Percentiles rank a stretch among this genome's conserved stretches.
phyloP scores from a whole-genome alignment of 768 basidiomycete species.

The Leccinum arenicola region DNA sequence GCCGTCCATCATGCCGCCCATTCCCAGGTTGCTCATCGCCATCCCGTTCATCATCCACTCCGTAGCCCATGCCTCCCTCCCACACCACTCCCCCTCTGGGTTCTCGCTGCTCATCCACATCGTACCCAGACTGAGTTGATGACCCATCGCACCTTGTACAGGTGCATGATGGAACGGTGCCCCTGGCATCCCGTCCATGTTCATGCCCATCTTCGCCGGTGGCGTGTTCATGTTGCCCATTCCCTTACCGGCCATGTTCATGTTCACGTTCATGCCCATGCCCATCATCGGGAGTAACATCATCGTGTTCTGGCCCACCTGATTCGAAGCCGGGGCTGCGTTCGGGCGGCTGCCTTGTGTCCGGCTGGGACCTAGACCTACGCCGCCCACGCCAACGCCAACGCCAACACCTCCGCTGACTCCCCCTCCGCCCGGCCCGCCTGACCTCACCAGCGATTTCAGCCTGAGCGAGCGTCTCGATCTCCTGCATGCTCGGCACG shows the following conservation, averaged over 20 bases:
- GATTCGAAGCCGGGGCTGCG: conserved; percentile 8
- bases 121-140: conserved; percentile 21
- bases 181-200: conserved; percentile 31
- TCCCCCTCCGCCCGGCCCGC: conserved; percentile 14
- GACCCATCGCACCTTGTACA: conserved; percentile 1
- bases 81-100: conserved; percentile 31
- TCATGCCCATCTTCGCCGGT: conserved; percentile 41
- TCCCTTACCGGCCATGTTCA: conserved; percentile 37
- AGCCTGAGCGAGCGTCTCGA: conserved; percentile 82
- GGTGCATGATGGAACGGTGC: conserved; percentile 22
- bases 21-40: conserved; percentile 34
- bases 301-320: conserved; percentile 25
- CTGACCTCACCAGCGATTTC: conserved; percentile 69
- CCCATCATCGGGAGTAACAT: conserved; percentile 42
- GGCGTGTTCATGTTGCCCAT: conserved; percentile 26
- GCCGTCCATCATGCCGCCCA: conserved; percentile 26
- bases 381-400: conserved; percentile 4
- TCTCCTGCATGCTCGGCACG: conserved; percentile 74
- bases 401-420: conserved; percentile 23
- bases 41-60: conserved; percentile 42
- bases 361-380: not conserved
- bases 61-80: conserved; percentile 38
- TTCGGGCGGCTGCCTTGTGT: not conserved
- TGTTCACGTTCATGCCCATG: conserved; percentile 35
- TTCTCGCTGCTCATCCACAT: conserved; percentile 37